These are phyloP conservation scores for Linaria vulgaris DNA, from an alignment of 257 asterid genomes.

Conservation along the genomic window DNA sequence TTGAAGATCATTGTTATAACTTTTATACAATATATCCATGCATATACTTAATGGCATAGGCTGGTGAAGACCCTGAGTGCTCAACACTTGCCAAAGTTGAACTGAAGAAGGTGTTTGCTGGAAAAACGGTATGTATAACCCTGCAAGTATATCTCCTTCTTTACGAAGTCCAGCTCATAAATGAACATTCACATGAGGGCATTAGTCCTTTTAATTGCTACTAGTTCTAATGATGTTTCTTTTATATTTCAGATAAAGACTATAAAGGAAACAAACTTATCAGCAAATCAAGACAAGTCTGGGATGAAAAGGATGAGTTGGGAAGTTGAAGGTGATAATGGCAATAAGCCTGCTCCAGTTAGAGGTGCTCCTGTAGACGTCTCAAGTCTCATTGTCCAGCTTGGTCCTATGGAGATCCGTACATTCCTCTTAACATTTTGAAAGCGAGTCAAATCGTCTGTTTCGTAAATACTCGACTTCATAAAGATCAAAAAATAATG, in stretches of 20 bases:
- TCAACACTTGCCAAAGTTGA: slow-evolving; percentile 66
- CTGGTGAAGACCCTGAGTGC: slow-evolving; percentile 67
- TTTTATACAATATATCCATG: background rate
- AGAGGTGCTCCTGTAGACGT: slow-evolving; percentile 50
- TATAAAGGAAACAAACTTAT: slow-evolving; percentile 65
- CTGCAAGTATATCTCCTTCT: no score
- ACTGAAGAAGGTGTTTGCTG: slow-evolving; percentile 62
- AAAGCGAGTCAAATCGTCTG: background rate
- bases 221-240: background rate
- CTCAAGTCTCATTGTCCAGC: slow-evolving; percentile 55
- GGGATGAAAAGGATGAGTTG: slow-evolving; percentile 60
- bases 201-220: background rate
- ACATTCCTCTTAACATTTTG: slow-evolving; percentile 61
- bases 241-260: slow-evolving; percentile 44
- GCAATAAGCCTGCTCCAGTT: slow-evolving; percentile 30
- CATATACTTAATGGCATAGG: slow-evolving; percentile 40
- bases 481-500: background rate
- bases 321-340: slow-evolving; percentile 48
- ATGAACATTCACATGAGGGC: no score
- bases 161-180: no score
- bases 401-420: slow-evolving; percentile 90
- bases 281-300: slow-evolving; percentile 72
- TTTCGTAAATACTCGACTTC: no score
- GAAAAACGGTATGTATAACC: slow-evolving; percentile 51
- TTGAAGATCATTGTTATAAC: background rate